Conservation (phyloP, 1,284 basidiomycete genomes). For the Coniophora puteana region DNA sequence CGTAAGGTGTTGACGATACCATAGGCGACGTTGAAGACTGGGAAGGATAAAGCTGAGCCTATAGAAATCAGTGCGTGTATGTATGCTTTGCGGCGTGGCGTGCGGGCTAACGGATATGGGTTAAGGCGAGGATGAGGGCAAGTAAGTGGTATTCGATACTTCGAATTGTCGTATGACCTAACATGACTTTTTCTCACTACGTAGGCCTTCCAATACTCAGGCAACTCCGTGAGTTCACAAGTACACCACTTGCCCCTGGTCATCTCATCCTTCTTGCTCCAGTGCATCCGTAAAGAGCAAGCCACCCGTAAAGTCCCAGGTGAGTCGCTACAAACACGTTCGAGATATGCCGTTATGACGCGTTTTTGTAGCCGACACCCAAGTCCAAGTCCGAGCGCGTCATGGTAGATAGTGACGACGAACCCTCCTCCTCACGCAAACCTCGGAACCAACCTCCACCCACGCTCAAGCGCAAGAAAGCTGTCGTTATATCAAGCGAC, state of each 20-base stretch:
- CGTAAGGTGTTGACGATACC: slow-evolving; percentile 3
- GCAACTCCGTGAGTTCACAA: background rate
- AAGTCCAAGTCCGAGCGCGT: slow-evolving; percentile 22
- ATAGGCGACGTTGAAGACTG: background rate
- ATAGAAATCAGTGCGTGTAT: slow-evolving; percentile 30
- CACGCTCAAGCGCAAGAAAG: slow-evolving; percentile 29
- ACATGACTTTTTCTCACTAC: background rate
- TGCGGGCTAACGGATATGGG: background rate
- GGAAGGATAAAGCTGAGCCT: slow-evolving; percentile 11
- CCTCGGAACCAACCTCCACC: slow-evolving; percentile 4
- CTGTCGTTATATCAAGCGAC: slow-evolving; percentile 24
- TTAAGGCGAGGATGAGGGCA: slow-evolving; percentile 1
- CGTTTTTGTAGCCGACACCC: slow-evolving; percentile 8
- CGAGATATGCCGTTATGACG: too few relatives aligned
- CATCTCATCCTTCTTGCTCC: background rate
- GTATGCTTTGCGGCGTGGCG: too few relatives aligned
- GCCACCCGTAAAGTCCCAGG: background rate
- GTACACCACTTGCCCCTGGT: background rate
- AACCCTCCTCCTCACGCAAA: background rate
- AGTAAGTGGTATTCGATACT: background rate
- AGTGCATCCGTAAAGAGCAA: background rate
- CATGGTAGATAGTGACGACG: slow-evolving; percentile 16
- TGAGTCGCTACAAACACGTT: too few relatives aligned
- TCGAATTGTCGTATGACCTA: background rate
- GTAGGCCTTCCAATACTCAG: background rate